Percentiles rank a stretch among this genome's conserved stretches.
phyloP scores from a whole-genome alignment of 176 grass and related monocot genomes.

The Stipa capillata region DNA sequence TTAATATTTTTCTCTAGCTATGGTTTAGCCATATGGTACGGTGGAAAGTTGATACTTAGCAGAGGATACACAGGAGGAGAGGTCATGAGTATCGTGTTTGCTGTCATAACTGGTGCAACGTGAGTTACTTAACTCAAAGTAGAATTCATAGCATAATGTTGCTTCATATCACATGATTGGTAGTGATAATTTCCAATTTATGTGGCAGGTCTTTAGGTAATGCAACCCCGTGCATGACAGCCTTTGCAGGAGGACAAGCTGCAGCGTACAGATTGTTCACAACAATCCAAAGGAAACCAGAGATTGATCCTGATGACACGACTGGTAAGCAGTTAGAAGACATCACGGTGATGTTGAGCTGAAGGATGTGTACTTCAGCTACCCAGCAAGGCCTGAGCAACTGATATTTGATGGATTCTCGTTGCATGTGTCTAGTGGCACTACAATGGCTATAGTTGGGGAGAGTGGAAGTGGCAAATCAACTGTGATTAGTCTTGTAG shows the following conservation, averaged over 20 bases:
- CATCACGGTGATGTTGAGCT: conserved; percentile 36
- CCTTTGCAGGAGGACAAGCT: conserved; percentile 16
- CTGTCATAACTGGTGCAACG: conserved; percentile 4
- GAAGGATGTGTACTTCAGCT: conserved; percentile 38
- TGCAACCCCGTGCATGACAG: conserved; percentile 12
- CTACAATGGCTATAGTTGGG: conserved; percentile 32
- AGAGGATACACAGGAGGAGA: conserved; percentile 20
- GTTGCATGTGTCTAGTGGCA: conserved; percentile 7
- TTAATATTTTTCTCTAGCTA: background rate
- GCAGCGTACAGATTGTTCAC: conserved; percentile 31
- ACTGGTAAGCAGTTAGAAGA: conserved; percentile 9
- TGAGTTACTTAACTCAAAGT: background rate
- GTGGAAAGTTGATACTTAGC: background rate
- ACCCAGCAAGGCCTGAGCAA: conserved; percentile 34
- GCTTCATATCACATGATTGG: background rate
- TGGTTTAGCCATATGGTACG: conserved; percentile 12
- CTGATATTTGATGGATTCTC: conserved; percentile 34
- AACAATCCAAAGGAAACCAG: conserved; percentile 27
- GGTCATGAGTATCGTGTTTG: background rate
- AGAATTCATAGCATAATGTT: background rate
- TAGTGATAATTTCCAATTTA: background rate
- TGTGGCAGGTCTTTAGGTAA: conserved; percentile 8
- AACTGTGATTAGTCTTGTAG: conserved; percentile 32
- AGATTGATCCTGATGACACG: conserved; percentile 15
- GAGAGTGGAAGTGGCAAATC: conserved; percentile 29